These are phyloP conservation scores for Orobanche coerulescens DNA, from an alignment of 257 asterid species.

Conservation along the genomic window DNA sequence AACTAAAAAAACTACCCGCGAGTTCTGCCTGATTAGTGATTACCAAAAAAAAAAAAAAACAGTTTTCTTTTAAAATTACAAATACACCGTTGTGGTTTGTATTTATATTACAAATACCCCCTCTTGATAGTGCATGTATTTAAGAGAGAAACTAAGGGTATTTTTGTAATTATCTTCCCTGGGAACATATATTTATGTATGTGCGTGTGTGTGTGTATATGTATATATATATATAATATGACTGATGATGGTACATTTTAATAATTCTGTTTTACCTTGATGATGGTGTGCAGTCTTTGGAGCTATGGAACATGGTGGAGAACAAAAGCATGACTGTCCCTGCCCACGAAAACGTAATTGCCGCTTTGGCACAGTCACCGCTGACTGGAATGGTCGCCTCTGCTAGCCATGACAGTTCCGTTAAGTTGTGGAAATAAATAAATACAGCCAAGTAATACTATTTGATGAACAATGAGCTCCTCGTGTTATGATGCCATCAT, in stretches of 20 bases:
- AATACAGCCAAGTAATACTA: not conserved
- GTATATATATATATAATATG: too few relatives aligned
- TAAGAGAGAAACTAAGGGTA: too few relatives aligned
- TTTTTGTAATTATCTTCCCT: too few relatives aligned
- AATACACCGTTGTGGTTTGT: too few relatives aligned
- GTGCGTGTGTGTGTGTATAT: too few relatives aligned
- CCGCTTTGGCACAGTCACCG: constrained; percentile 82
- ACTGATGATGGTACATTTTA: not conserved
- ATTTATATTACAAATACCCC: too few relatives aligned
- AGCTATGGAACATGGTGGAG: constrained; percentile 90
- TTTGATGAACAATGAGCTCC: not conserved
- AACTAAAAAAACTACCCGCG: too few relatives aligned
- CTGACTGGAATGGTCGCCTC: constrained; percentile 87
- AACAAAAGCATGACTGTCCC: constrained; percentile 79
- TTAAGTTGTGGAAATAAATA: constrained; percentile 68
- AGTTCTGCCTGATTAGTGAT: too few relatives aligned
- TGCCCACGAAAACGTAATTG: constrained; percentile 72
- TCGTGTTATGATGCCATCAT: not conserved
- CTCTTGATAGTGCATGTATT: too few relatives aligned
- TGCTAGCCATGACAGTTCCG: constrained; percentile 89
- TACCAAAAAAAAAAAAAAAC: too few relatives aligned
- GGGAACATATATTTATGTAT: too few relatives aligned
- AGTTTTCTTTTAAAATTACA: too few relatives aligned
- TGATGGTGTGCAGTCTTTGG: constrained; percentile 53
- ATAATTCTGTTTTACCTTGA: not conserved